phyloP scores from a whole-genome alignment of 768 basidiomycete genomes.

The Tephrocybe rancida region DNA sequence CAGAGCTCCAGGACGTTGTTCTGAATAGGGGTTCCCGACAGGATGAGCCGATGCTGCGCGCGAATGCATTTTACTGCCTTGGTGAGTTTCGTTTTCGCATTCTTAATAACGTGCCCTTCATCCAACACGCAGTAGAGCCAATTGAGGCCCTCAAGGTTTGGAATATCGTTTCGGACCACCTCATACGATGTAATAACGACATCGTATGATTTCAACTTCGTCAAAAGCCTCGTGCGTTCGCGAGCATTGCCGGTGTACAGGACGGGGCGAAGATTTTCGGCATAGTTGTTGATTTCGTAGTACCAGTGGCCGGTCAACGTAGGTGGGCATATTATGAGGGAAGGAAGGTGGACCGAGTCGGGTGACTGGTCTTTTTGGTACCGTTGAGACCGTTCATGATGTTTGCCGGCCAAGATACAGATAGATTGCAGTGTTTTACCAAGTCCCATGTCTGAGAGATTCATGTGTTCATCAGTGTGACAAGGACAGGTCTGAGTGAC shows the following conservation, averaged over 20 bases:
- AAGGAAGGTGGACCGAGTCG: constrained; percentile 86
- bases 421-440: constrained; percentile 98
- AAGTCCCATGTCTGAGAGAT: constrained; percentile 88
- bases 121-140: constrained; percentile 98
- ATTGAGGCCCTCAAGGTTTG: constrained; percentile 66
- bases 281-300: constrained; percentile 94
- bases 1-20: constrained; percentile 98
- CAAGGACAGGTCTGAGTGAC: too few relatives aligned
- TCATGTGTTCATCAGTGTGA: too few relatives aligned
- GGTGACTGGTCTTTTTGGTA: constrained; percentile 66
- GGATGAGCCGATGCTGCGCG: constrained; percentile 90
- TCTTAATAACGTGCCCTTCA: constrained; percentile 99
- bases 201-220: constrained; percentile 72
- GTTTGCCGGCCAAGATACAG: constrained; percentile 94
- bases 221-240: constrained; percentile 72
- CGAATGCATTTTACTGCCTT: constrained; percentile 91
- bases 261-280: constrained; percentile 79
- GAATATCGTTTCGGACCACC: constrained; percentile 92
- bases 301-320: constrained; percentile 99
- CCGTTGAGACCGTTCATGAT: constrained; percentile 79
- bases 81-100: constrained; percentile 96
- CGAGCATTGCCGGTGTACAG: constrained; percentile 88
- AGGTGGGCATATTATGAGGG: constrained; percentile 94
- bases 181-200: constrained; percentile 98
- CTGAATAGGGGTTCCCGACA: constrained; percentile 98